Evolutionary conservation across 345 rosid genomes (phyloP), one percentile per base, ranked within the genome.

Genomic region (Citrus sp.): DNA sequence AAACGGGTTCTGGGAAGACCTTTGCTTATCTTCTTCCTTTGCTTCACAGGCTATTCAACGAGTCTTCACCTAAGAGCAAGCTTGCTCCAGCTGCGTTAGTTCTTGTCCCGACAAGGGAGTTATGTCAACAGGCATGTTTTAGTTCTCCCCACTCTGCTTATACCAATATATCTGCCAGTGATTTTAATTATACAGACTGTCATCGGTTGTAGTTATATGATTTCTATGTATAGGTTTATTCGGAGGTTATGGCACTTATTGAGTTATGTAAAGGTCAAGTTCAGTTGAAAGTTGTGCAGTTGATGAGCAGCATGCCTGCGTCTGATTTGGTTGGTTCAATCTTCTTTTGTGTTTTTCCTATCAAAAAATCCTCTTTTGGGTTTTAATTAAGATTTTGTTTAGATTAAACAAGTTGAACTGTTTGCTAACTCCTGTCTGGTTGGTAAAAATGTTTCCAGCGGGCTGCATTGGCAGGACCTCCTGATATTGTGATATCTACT

Each of bases 1-100:
- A 94, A 83, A 95, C 97, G 0, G 98, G 98, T 6, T 93, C 95
- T 0, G 98, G 99, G 13, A 95, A 93, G 85, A 93, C 99, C 8
- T 83, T 93, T 32, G 98, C 98, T 4, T 95, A 95, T 78, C 85
- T 93, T 46, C 87, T 93, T 3, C 98, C 97, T 65, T 73, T 95
- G 87, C 97, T 93, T 49, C 99, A 95, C 74, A 95, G 87, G 89
- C 90, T 95, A 25, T 86, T 93, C 55, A 49, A 88, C 14, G 86
- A 73, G 37, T 82, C 87, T 3, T 84, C 84, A 46, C 82, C 79
- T 19, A 92, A 84, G 79, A 73, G 80, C 67, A 91, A 89, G 86
- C 82, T 73, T 79, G 91, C 97, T 67, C 97, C 97, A 6, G 88
- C 89, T 16, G 97, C 94, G 0, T 88, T 95, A 67, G 67, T 93